Evolutionary conservation across 805 yeast species (phyloP).

Genomic region (Suhomyces tanzawaensis): DNA sequence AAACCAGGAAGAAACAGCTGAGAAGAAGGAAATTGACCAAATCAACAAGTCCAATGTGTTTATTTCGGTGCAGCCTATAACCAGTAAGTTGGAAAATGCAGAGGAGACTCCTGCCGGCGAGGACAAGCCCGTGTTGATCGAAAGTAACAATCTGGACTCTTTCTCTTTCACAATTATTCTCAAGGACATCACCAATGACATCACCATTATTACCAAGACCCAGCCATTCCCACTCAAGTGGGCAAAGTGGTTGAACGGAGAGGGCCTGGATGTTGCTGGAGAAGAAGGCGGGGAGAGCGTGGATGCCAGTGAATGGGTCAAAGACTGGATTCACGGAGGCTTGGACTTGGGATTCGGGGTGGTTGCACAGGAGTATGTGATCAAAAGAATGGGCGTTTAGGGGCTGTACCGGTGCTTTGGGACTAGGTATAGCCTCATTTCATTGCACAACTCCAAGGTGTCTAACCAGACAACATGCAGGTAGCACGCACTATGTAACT

Average conservation of each 20-base stretch:
- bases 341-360: constrained; percentile 78
- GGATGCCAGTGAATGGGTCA: constrained; percentile 38
- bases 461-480: no score
- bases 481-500: no score
- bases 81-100: constrained; percentile 26
- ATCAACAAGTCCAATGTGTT: constrained; percentile 57
- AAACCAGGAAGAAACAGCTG: constrained; percentile 11
- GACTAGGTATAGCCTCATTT: no score
- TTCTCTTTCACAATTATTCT: constrained; percentile 76
- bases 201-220: constrained; percentile 71
- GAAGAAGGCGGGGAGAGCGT: constrained; percentile 19
- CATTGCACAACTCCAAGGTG: no score
- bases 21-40: constrained; percentile 14
- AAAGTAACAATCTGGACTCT: constrained; percentile 47
- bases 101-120: constrained; percentile 16
- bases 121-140: constrained; percentile 39
- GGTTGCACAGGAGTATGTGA: constrained; percentile 85
- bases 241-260: constrained; percentile 86
- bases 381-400: constrained; percentile 79
- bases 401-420: no score
- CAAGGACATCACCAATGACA: constrained; percentile 74
- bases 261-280: constrained; percentile 22
- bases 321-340: constrained; percentile 52
- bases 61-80: constrained; percentile 66
- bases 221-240: constrained; percentile 89